phyloP scores from a whole-genome alignment of 2,329 filamentous ascomycete species.

The Cladobotryum protrusum region DNA sequence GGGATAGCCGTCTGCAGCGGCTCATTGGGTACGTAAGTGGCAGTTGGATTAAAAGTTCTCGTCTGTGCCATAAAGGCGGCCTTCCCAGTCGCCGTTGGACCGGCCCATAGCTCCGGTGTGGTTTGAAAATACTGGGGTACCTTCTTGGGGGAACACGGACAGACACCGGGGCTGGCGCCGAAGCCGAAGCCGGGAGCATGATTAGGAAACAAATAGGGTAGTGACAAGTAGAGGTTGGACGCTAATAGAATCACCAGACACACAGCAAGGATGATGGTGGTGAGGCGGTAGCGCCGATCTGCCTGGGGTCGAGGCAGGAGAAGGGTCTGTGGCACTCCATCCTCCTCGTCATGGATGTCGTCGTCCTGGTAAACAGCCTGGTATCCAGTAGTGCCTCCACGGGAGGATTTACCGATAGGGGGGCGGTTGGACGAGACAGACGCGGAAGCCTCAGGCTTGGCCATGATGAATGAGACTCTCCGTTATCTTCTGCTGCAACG shows the following conservation, averaged over 20 bases:
- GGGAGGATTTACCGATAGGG: background rate
- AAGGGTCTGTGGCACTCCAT: constrained; percentile 1
- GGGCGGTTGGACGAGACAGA: background rate
- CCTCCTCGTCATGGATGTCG: constrained; percentile 12
- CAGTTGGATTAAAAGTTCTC: constrained; percentile 59
- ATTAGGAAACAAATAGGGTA: constrained; percentile 25
- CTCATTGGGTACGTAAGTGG: constrained; percentile 59
- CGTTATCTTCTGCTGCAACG: background rate
- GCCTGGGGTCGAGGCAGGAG: constrained; percentile 14
- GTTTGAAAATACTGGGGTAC: constrained; percentile 61
- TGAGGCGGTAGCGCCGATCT: constrained; percentile 24
- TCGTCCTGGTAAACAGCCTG: constrained; percentile 30
- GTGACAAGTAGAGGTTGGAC: constrained; percentile 30
- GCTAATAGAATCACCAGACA: constrained; percentile 32
- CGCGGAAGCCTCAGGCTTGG: background rate
- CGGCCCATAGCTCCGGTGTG: constrained; percentile 52
- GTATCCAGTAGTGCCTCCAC: constrained; percentile 20
- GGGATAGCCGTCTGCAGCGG: constrained; percentile 67
- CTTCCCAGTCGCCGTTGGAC: constrained; percentile 63
- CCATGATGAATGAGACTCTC: constrained; percentile 1
- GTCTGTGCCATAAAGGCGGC: constrained; percentile 67
- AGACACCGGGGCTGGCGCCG: constrained; percentile 19
- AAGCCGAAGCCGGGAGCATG: background rate
- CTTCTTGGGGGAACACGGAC: constrained; percentile 29
- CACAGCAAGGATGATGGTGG: constrained; percentile 26